These are phyloP conservation scores for Sambucus nigra DNA, from an alignment of 129 eudicot species.

Conservation along the genomic window DNA sequence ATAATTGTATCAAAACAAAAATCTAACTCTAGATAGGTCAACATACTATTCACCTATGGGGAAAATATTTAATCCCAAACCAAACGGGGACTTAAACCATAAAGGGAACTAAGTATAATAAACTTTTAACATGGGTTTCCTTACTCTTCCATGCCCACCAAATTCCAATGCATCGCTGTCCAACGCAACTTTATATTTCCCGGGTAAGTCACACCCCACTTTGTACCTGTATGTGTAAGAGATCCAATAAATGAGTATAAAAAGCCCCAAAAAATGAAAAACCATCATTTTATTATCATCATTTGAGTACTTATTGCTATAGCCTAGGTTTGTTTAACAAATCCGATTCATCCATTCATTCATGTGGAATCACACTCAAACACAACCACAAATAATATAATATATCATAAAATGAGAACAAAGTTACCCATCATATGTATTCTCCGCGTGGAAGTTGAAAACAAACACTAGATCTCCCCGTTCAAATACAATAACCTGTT, in stretches of 20 bases:
- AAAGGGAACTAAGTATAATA: neutral
- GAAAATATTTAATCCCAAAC: too few relatives aligned
- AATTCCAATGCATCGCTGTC: conserved; percentile 94
- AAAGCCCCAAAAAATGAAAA: neutral
- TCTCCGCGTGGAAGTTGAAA: conserved; percentile 81
- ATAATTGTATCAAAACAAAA: too few relatives aligned
- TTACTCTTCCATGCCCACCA: conserved; percentile 97
- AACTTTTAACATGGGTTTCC: conserved; percentile 11
- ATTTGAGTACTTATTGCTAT: neutral
- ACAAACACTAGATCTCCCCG: conserved; percentile 93
- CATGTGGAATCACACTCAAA: neutral
- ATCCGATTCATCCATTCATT: conserved; percentile 5
- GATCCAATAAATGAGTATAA: neutral
- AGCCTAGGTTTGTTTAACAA: conserved; percentile 1
- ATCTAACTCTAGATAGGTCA: too few relatives aligned
- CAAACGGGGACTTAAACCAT: neutral
- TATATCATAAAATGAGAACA: neutral
- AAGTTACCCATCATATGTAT: conserved; percentile 78
- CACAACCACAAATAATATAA: too few relatives aligned
- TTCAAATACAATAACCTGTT: conserved; percentile 91
- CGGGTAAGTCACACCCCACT: conserved; percentile 96
- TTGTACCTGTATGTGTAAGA: conserved; percentile 52
- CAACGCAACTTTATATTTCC: conserved; percentile 89
- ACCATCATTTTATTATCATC: neutral
- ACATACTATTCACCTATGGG: too few relatives aligned